phyloP scores from a whole-genome alignment of 495 filamentous ascomycete genomes.

The Patellaria atrata region DNA sequence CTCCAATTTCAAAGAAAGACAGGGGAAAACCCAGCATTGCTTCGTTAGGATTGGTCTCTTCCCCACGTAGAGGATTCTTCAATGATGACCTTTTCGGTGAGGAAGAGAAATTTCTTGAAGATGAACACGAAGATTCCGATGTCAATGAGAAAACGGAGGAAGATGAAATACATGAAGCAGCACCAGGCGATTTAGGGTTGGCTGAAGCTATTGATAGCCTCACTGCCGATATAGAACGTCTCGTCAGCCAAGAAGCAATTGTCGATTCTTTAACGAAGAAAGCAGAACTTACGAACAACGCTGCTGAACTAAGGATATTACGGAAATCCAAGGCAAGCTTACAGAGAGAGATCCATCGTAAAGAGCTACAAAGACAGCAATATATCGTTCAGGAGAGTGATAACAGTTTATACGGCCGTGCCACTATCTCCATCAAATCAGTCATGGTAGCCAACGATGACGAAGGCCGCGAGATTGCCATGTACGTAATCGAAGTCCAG shows the following conservation, averaged over 20 bases:
- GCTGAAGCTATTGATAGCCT: constrained; percentile 81
- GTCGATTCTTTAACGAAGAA: constrained; percentile 84
- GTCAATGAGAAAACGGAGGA: constrained; percentile 33
- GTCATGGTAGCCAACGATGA: constrained; percentile 86
- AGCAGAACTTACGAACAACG: constrained; percentile 93
- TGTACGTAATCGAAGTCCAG: constrained; percentile 86
- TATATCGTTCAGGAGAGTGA: constrained; percentile 97
- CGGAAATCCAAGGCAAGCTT: constrained; percentile 89
- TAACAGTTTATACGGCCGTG: constrained; percentile 89
- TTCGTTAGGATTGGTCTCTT: constrained; percentile 76
- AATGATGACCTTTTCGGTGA: constrained; percentile 90
- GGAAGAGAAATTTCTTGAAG: constrained; percentile 71
- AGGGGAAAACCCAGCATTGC: constrained; percentile 67
- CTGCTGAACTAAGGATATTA: constrained; percentile 79
- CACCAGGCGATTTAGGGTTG: constrained; percentile 85
- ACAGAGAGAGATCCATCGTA: constrained; percentile 78
- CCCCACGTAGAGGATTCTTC: constrained; percentile 69
- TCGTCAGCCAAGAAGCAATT: constrained; percentile 76
- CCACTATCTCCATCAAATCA: constrained; percentile 73
- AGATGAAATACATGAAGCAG: constrained; percentile 86
- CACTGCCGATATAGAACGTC: constrained; percentile 75
- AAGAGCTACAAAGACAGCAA: constrained; percentile 91
- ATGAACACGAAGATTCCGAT: constrained; percentile 66
- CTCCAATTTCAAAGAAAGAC: constrained; percentile 27
- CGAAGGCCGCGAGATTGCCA: constrained; percentile 82